A percentile compares a stretch with the other conserved stretches of the same genome.
These are phyloP conservation scores for Letharia columbiana DNA, from an alignment of 495 filamentous ascomycete genomes.

Conservation along the genomic window DNA sequence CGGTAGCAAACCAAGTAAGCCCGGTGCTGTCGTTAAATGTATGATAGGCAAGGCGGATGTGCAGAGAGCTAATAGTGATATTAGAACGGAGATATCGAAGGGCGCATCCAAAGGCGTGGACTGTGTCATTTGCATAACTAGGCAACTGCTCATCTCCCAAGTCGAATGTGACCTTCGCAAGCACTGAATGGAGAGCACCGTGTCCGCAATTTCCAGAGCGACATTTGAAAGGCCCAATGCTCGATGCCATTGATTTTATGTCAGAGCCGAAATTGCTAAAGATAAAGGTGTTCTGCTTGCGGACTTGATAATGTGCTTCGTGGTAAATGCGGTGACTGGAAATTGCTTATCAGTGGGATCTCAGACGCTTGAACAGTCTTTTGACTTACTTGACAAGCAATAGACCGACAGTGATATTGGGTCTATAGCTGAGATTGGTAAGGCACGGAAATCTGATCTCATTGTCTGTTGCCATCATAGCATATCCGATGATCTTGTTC, in stretches of 20 bases:
- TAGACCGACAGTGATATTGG: neutral
- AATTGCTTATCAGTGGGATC: neutral
- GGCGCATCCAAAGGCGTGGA: conserved; percentile 7
- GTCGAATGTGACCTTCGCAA: neutral
- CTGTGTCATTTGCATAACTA: neutral
- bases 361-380: neutral
- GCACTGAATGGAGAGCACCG: neutral
- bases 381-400: conserved; percentile 7
- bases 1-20: neutral
- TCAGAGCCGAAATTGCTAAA: conserved; percentile 5
- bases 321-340: conserved; percentile 15
- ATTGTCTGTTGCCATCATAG: conserved; percentile 5
- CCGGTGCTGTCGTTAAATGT: neutral
- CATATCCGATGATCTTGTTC: conserved; percentile 5
- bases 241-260: neutral
- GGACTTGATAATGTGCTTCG: conserved; percentile 3
- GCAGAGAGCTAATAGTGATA: neutral
- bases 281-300: conserved; percentile 8
- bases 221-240: neutral
- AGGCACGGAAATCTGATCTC: conserved; percentile 9
- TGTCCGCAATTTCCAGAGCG: neutral
- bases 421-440: neutral
- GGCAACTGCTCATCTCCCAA: conserved; percentile 2
- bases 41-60: neutral
- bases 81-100: neutral